Base-by-base conservation (phyloP, 2,329 filamentous ascomycete genomes). In the Seiridium unicorne region DNA sequence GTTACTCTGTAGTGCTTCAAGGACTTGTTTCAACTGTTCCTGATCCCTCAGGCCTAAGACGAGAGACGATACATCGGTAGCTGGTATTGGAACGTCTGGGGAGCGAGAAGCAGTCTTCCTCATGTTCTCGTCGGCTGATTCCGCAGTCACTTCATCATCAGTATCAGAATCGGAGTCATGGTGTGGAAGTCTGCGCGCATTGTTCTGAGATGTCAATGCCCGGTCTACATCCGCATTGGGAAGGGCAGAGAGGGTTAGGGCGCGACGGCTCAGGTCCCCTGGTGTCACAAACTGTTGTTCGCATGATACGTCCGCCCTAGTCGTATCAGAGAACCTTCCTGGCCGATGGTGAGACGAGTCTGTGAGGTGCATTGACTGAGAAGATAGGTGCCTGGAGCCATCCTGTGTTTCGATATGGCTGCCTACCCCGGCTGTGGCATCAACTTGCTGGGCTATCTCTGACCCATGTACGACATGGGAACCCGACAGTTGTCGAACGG, bases 1-100 rank as follows among this genome's bases (percentile, higher is more conserved):
- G 13, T 53, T 60, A 18, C 42, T 66, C 42, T 67, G 51, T 31
- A 73, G 67, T 9, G 35, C 55, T 35, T 70, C 65, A 9, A 73
- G 51, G 3, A 73, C 11, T 31, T 62, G 62, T 26, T 53, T 60
- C 11, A 71, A 8, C 3, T 42, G 58, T 3, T 47, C 61, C 40
- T 51, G 56, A 51, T 68, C 61, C 3, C 42, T 56, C 6, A 68
- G 34, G 51, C 69, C 59, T 7, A 63, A 13, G 4, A 59, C 44
- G 1, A 58, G 40, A 32, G 59, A 42, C 4, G 26, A 40, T 2
- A 54, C 35, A 44, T 58, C 55, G 9, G 55, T n/a, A 3, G 46
- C 6, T 3, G 55, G 13, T n/a, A 42, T 34, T 34, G 40, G 5
- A 11, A 47, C 35, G 11, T 47, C 54, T 40, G 32, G 18, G 26